These are phyloP conservation scores for Ustilago tritici DNA, from an alignment of 1,284 basidiomycete species.

Conservation along the genomic window DNA sequence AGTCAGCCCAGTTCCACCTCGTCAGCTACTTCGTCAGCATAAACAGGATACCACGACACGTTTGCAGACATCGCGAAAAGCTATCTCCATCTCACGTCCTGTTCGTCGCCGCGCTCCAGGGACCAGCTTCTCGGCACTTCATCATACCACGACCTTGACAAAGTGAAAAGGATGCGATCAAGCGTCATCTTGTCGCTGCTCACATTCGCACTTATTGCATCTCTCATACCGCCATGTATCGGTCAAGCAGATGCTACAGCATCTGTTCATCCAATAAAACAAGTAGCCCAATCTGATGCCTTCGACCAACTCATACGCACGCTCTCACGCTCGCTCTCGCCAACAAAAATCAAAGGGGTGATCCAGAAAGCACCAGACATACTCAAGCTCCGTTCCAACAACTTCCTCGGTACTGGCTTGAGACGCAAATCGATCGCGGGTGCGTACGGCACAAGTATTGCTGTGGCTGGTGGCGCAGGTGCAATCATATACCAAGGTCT, in stretches of 20 bases:
- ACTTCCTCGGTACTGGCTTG: constrained; percentile 29
- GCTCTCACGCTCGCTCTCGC: constrained; percentile 5
- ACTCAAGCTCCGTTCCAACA: constrained; percentile 19
- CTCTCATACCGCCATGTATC: not conserved
- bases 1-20: not conserved
- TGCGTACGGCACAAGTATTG: constrained; percentile 26
- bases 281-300: not conserved
- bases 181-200: not conserved
- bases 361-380: constrained; percentile 17
- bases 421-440: constrained; percentile 39
- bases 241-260: not conserved
- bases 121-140: not conserved
- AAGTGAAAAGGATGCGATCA: not conserved
- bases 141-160: not conserved
- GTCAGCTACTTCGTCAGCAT: constrained; percentile 1
- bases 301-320: constrained; percentile 4
- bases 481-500: constrained; percentile 35
- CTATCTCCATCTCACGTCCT: not conserved
- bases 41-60: not conserved
- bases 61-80: not conserved
- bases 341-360: constrained; percentile 1
- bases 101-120: not conserved
- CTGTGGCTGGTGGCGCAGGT: constrained; percentile 26
- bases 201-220: constrained; percentile 7
- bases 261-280: not conserved